Evolutionary conservation across 2,329 filamentous ascomycete genomes (phyloP).

Genomic region (Sclerotinia glacialis): DNA sequence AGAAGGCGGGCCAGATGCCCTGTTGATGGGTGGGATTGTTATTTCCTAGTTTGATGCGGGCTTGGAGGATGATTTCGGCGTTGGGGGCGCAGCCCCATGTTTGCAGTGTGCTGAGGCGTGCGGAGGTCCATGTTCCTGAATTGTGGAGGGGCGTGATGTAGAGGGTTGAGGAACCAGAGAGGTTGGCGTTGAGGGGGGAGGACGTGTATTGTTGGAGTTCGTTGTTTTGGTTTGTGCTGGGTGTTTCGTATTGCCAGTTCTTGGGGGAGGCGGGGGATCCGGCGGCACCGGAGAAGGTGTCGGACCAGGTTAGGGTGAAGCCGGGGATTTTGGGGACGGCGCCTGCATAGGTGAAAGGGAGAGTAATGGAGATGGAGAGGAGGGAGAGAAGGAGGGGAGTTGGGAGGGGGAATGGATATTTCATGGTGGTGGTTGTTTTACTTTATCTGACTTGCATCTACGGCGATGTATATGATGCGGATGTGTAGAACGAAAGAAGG

Average conservation of each 20-base stretch:
- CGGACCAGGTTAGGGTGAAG: neutral
- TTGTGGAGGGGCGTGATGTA: neutral
- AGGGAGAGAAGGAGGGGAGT: neutral
- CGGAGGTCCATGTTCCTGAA: neutral
- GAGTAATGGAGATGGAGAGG: neutral
- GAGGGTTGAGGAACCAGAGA: neutral
- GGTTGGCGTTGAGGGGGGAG: neutral
- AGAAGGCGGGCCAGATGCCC: neutral
- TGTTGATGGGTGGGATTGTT: neutral
- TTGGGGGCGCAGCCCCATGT: neutral
- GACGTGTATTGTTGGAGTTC: conserved; percentile 3
- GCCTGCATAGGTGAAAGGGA: neutral
- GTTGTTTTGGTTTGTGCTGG: neutral
- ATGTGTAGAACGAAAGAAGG: too few species aligned
- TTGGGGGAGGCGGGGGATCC: neutral
- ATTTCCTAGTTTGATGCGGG: neutral
- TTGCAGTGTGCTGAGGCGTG: neutral
- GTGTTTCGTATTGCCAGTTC: conserved; percentile 1
- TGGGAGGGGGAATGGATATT: neutral
- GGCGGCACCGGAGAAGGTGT: neutral
- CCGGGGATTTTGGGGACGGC: neutral
- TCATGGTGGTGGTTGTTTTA: neutral
- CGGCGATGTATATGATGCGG: neutral
- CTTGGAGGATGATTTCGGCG: neutral
- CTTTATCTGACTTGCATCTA: neutral